These are phyloP conservation scores for Conidiobolus incongruus DNA, from an alignment of 371 early-diverging fungal genomes.

Conservation along the genomic window DNA sequence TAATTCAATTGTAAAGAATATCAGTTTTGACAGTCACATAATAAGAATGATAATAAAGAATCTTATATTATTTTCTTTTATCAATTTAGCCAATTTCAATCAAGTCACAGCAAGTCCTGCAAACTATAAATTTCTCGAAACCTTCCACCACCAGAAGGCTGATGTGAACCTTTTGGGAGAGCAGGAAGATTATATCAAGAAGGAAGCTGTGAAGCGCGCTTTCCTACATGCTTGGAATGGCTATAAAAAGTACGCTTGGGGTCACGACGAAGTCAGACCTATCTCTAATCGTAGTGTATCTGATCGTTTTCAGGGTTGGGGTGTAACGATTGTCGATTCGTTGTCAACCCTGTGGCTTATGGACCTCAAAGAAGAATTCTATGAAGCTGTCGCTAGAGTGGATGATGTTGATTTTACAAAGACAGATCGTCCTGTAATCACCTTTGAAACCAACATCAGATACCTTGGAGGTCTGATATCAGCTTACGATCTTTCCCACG, in stretches of 20 bases:
- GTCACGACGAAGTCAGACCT: slow-evolving; percentile 29
- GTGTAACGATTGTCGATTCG: slow-evolving; percentile 59
- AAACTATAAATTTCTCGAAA: too few relatives aligned
- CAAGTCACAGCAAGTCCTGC: too few relatives aligned
- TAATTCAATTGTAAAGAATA: too few relatives aligned
- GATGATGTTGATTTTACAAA: slow-evolving; percentile 18
- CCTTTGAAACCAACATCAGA: slow-evolving; percentile 77
- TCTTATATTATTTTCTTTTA: too few relatives aligned
- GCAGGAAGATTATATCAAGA: too few relatives aligned
- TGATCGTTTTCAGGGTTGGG: slow-evolving; percentile 21
- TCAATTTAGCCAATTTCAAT: too few relatives aligned
- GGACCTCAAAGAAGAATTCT: slow-evolving; percentile 44
- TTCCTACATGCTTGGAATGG: slow-evolving; percentile 52
- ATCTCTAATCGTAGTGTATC: slow-evolving; percentile 18
- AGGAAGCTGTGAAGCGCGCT: too few relatives aligned
- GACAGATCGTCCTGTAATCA: too few relatives aligned
- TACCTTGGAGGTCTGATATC: slow-evolving; percentile 67
- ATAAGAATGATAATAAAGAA: too few relatives aligned
- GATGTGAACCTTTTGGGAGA: too few relatives aligned
- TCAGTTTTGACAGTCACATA: too few relatives aligned
- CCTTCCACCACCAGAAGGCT: too few relatives aligned
- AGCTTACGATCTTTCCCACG: slow-evolving; percentile 42
- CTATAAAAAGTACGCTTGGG: slow-evolving; percentile 31
- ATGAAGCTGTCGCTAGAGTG: slow-evolving; percentile 29
- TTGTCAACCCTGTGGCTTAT: slow-evolving; percentile 61